phyloP scores from a whole-genome alignment of 495 filamentous ascomycete species.

The Daldinia bambusicola region DNA sequence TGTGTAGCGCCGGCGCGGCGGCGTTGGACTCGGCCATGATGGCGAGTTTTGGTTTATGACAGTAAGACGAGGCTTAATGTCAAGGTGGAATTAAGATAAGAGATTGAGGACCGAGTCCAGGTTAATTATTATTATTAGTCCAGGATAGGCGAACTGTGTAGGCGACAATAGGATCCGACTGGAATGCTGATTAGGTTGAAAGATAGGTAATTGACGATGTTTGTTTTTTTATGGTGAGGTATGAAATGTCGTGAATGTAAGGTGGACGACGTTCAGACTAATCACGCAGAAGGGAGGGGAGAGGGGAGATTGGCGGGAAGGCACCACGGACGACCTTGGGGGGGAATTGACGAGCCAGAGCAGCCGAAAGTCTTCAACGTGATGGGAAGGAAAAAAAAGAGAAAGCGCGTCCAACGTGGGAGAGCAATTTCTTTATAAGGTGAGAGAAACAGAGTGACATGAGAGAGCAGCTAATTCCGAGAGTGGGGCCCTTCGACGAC shows the following conservation, averaged over 20 bases:
- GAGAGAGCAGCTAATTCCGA: constrained; percentile 45
- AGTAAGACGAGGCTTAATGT: constrained; percentile 35
- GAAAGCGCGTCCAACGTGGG: constrained; percentile 47
- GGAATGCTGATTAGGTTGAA: constrained; percentile 42
- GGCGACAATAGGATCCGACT: constrained; percentile 38
- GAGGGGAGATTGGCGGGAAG: constrained; percentile 47
- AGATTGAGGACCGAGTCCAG: constrained; percentile 25
- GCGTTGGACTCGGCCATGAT: constrained; percentile 61
- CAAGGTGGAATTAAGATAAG: constrained; percentile 23
- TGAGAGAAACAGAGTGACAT: constrained; percentile 39
- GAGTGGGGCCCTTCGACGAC: constrained; percentile 35
- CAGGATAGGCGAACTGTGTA: constrained; percentile 47
- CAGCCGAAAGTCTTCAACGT: constrained; percentile 50
- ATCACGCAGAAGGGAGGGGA: constrained; percentile 35
- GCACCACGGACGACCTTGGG: constrained; percentile 49
- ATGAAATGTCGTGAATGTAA: constrained; percentile 40
- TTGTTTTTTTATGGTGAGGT: constrained; percentile 39
- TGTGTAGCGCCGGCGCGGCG: constrained; percentile 62
- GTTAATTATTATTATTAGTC: constrained; percentile 33
- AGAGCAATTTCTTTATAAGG: constrained; percentile 49
- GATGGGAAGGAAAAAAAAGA: constrained; percentile 46
- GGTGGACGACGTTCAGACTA: constrained; percentile 40
- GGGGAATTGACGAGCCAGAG: constrained; percentile 48
- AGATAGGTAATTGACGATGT: constrained; percentile 40
- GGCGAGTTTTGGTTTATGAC: constrained; percentile 45